Base-by-base conservation (phyloP, 495 filamentous ascomycete genomes). In the Coniosporium apollinis region DNA sequence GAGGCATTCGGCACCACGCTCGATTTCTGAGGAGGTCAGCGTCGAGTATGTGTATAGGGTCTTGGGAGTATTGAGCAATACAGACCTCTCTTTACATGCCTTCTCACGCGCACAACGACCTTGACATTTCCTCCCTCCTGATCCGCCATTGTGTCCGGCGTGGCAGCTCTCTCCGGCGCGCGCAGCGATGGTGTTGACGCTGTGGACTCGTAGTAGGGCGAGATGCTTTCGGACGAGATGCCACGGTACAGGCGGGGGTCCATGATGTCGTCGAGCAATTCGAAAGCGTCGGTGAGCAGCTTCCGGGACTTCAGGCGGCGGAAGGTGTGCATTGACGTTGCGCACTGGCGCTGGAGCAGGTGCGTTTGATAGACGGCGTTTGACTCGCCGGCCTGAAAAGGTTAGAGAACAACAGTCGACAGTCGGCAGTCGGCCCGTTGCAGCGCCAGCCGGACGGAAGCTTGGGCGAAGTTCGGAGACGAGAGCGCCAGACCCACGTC, bases 101-200 rank as follows among this genome's bases (percentile, higher is more conserved):
- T 85, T 44, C 89, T 67, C 36, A 94, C 85, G 43, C 89, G 65
- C 46, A 97, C 89, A 10, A 94, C 89, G 14, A 97, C 89, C 52
- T 79, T 74, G 34, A 97, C 87, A 64, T 96, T 94, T 10, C 82
- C 85, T 22, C 76, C 82, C 10, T 64, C 58, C 28, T 70, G 66
- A 51, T 56, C 57, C 3, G 43, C 38, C 5, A 50, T 49, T 17
- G 44, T 42, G 5, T 30, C 29, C 19, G 43, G 51, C 39, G 38
- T 29, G 10, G 43, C 22, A n/a, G 45, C 37, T 9, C 54, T 44
- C 35, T 58, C 50, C 16, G 40, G 38, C 14, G 54, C 49, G 35
- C 57, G 48, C 36, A 58, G 33, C 24, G 51, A 57, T 20, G 50
- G 49, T 21, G 54, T 43, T 16, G 48, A 54, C n/a, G 58, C 54